A percentile compares a stretch with the other conserved stretches of the same genome.
Conservation (phyloP, 306 rosid genomes). For the Hippophae rhamnoides region DNA sequence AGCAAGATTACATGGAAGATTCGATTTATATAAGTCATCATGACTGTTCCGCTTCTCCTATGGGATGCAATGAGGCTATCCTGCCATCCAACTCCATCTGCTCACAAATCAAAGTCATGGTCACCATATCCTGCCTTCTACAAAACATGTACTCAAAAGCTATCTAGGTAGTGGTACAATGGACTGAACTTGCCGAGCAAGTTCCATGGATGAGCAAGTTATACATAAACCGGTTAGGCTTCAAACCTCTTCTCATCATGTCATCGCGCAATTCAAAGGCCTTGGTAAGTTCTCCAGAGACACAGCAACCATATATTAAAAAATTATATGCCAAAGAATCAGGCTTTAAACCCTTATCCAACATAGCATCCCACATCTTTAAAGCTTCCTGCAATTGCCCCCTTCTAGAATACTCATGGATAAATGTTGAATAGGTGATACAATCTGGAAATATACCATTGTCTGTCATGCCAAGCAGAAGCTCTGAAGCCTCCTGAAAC, state of each 20-base stretch:
- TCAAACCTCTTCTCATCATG: constrained; percentile 60
- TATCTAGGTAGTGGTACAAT: not conserved
- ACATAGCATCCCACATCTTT: constrained; percentile 67
- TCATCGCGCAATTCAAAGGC: constrained; percentile 80
- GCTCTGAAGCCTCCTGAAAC: constrained; percentile 55
- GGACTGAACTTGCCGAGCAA: constrained; percentile 17
- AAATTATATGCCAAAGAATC: constrained; percentile 63
- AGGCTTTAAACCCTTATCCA: constrained; percentile 68
- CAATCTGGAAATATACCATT: constrained; percentile 68
- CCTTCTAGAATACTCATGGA: constrained; percentile 59
- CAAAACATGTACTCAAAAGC: not conserved
- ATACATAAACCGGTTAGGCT: constrained; percentile 32
- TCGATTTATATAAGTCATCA: too few relatives aligned
- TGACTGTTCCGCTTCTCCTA: too few relatives aligned
- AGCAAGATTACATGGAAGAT: constrained; percentile 3
- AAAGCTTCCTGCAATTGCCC: constrained; percentile 61
- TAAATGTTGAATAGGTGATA: constrained; percentile 76
- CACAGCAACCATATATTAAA: constrained; percentile 76
- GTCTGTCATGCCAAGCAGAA: constrained; percentile 54
- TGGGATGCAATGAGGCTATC: not conserved
- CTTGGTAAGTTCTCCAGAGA: constrained; percentile 56
- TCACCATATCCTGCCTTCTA: not conserved
- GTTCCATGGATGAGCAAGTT: constrained; percentile 25
- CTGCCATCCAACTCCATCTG: not conserved
- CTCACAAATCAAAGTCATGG: not conserved